These are phyloP conservation scores for Ceratocystis cubensis DNA, from an alignment of 2,329 filamentous ascomycete genomes.

Conservation along the genomic window DNA sequence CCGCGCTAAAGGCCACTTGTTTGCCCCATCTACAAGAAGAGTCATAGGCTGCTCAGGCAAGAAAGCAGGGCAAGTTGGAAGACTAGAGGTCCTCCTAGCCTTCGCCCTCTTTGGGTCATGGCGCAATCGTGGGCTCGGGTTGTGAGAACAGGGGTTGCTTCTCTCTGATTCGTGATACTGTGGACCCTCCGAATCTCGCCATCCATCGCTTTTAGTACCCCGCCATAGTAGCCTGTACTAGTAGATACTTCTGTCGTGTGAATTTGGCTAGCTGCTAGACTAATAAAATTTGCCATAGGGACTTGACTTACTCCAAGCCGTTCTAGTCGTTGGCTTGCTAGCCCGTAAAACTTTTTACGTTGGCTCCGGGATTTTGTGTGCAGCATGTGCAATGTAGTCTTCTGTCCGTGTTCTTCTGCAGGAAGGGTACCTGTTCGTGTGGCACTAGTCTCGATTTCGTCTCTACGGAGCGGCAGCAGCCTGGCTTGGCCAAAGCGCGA, in stretches of 20 bases:
- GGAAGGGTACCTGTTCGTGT: conserved; percentile 2
- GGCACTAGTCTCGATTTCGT: neutral
- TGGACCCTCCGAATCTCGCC: conserved; percentile 5
- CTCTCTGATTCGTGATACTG: neutral
- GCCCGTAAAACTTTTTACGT: neutral
- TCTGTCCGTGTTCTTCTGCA: neutral
- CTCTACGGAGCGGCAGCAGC: neutral
- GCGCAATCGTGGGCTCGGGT: conserved; percentile 1
- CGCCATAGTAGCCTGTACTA: neutral
- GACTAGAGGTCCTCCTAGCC: neutral
- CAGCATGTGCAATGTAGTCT: neutral
- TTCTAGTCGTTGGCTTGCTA: neutral
- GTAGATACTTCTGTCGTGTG: neutral
- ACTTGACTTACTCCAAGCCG: neutral
- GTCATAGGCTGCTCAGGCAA: neutral
- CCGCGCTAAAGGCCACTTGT: neutral
- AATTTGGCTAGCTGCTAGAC: neutral
- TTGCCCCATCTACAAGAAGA: neutral
- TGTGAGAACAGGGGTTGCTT: conserved; percentile 1
- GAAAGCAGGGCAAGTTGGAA: neutral
- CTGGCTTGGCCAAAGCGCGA: neutral
- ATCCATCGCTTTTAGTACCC: neutral
- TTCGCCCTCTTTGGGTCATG: neutral
- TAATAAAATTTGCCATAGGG: neutral
- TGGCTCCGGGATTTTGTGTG: neutral